Evolutionary conservation across 192 early-diverging fungal genomes (phyloP), one percentile per base, ranked within the genome.

Genomic region (Backusella macrospora): DNA sequence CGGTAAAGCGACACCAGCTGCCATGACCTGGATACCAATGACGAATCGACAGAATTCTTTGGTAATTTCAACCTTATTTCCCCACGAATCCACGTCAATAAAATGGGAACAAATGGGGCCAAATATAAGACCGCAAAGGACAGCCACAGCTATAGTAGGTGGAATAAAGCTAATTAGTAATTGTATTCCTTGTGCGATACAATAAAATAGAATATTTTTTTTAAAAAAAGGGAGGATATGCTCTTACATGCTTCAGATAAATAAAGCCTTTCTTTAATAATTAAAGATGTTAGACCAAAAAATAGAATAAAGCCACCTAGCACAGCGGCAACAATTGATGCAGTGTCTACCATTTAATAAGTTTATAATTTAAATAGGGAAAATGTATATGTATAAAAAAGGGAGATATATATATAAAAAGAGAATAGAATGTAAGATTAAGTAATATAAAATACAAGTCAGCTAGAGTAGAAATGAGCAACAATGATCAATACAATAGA

Each of bases 11-110:
- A 95, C 89, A 29, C 91, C 93, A 23, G 94, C 94, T 4, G 92
- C 89, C 91, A 96, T 94, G 38, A 94, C 90, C 64, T 95, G 92
- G 68, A 98, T 88, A 0, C 90, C 92, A 76, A 98, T 88, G 9
- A 91, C 86, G 29, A 95, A 82, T 52, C 92, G 88, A 9, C 88
- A 81, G 40, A 94, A 92, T 77, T 92, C 88, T 34, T 88, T 80
- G 0, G 89, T 91, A 0, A 92, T 70, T 12, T 75, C 73, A 14
- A 81, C 70, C 68, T 82, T 65, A 69, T 86, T 62, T 75, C n/a
- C 71, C 65, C 62, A 74, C 1, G 46, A 21, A 64, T 63, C 1
- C 88, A 90, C 37, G 75, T 96, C 77, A 42, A 96, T 74, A 70
- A 91, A 80, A 43, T 91, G 87, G 23, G 90, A 79, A 45, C 81